Base-by-base conservation (phyloP, 176 grass and related monocot genomes). In the Puya raimondii region DNA sequence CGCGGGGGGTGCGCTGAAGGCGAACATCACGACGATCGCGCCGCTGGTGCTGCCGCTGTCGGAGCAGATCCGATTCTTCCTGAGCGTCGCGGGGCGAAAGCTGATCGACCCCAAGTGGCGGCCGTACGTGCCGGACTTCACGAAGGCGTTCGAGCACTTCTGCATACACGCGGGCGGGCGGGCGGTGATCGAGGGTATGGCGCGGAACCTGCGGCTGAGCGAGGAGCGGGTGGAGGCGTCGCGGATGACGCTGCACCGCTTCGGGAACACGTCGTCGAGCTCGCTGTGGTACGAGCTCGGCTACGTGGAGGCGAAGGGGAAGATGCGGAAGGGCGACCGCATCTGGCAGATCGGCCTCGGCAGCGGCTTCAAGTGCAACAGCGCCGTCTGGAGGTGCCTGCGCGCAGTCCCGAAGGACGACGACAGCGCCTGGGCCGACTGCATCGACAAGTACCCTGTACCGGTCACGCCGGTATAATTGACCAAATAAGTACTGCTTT, bases 341-440 rank as follows among this genome's bases (percentile, higher is more conserved):
- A 75, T 89, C 2, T 85, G 82, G 82, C 80, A 84, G 79, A 85
- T 89, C 48, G 82, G 82, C 1, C 84, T 92, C 74, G 90, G 90
- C 47, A 86, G 85, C 53, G 90, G 90, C 6, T 92, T 92, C 80
- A 92, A 92, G 82, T 92, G 90, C 85, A 92, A 92, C 83, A 92
- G 90, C 73, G 82, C 86, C 56, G 90, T 87, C 3, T 92, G 90
- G 90, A 84, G 86, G 82, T 92, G 89, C 83, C 69, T 88, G 74
- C 68, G 71, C 42, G 79, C 48, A 1, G 22, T 59, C n/a, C 72
- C 23, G 7, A 63, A 15, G 21, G 70, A 78, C 74, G 87, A 64
- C 53, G 74, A 72, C 65, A 82, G 83, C 17, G 78, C 78, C 0
- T 89, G 87, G 87, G 82, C 79, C 13, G 49, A 33, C 72, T 89